Conservation (phyloP, 352 stramenopile genomes). For the Pythium monospermum region DNA sequence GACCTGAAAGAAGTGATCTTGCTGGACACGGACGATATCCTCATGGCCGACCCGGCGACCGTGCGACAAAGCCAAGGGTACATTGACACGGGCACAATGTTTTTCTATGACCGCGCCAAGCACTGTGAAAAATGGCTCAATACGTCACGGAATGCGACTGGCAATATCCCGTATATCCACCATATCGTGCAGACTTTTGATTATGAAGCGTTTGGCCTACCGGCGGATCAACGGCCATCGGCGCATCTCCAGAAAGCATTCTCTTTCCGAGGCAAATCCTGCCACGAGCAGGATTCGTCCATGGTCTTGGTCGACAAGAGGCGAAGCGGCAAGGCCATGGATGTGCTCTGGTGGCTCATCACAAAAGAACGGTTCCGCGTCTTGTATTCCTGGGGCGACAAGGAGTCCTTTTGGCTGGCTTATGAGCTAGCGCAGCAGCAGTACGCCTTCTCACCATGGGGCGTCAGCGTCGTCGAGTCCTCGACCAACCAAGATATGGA, state of each 20-base stretch:
- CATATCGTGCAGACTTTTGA: slow-evolving; percentile 37
- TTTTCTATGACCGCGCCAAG: slow-evolving; percentile 61
- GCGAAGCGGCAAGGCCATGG: slow-evolving; percentile 24
- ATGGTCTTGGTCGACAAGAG: slow-evolving; percentile 49
- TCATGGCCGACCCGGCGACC: slow-evolving; percentile 34
- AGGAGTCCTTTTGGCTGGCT: slow-evolving; percentile 66
- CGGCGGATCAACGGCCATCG: slow-evolving; percentile 10
- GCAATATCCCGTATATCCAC: slow-evolving; percentile 25
- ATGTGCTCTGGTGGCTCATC: slow-evolving; percentile 51
- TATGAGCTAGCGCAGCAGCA: slow-evolving; percentile 38
- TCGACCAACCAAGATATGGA: slow-evolving; percentile 42
- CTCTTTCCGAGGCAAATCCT: slow-evolving; percentile 28
- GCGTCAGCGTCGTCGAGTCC: slow-evolving; percentile 37
- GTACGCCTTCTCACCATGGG: slow-evolving; percentile 63
- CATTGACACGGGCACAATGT: slow-evolving; percentile 39
- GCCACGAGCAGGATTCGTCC: slow-evolving; percentile 58
- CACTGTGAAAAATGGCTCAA: slow-evolving; percentile 28
- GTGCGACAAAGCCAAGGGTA: slow-evolving; percentile 36
- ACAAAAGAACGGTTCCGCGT: slow-evolving; percentile 42
- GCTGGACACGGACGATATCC: slow-evolving; percentile 50
- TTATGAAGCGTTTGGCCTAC: slow-evolving; percentile 38
- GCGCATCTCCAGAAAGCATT: slow-evolving; percentile 25
- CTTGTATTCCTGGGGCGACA: slow-evolving; percentile 46
- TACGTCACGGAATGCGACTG: slow-evolving; percentile 1
- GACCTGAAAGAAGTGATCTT: slow-evolving; percentile 41